Evolutionary conservation across 306 rosid species (phyloP).

Genomic region (Vicia faba): DNA sequence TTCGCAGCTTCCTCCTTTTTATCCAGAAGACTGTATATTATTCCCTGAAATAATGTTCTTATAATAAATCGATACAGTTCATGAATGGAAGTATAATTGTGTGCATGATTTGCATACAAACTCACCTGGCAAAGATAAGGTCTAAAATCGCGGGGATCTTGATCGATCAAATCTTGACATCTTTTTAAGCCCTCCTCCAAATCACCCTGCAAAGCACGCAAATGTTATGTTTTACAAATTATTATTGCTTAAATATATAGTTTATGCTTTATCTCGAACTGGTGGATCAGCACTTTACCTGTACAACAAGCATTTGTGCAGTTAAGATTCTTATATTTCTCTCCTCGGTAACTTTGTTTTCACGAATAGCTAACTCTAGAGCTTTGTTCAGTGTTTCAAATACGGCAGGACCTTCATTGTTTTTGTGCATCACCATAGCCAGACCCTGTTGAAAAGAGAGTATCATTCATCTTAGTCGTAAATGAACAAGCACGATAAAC

Average conservation of each 20-base stretch:
- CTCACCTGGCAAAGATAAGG: conserved; percentile 93
- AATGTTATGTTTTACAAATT: conserved; percentile 25
- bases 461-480: conserved; percentile 18
- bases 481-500: conserved; percentile 4
- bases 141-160: conserved; percentile 86
- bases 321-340: conserved; percentile 84
- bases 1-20: conserved; percentile 75
- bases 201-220: conserved; percentile 62
- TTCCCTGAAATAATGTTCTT: conserved; percentile 59
- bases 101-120: conserved; percentile 27
- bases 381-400: conserved; percentile 76
- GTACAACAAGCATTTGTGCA: conserved; percentile 83
- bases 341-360: conserved; percentile 71
- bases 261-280: conserved; percentile 3
- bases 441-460: conserved; percentile 60
- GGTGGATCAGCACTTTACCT: conserved; percentile 49
- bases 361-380: conserved; percentile 58
- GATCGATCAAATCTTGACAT: conserved; percentile 68
- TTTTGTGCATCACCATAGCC: conserved; percentile 89
- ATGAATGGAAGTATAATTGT: conserved; percentile 8
- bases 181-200: conserved; percentile 71
- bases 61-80: conserved; percentile 11
- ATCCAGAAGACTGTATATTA: conserved; percentile 76
- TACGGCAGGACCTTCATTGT: conserved; percentile 71
- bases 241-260: conserved; percentile 8